Percentiles rank a stretch among this genome's conserved stretches.
These are phyloP conservation scores for Blastobotrys peoriensis DNA, from an alignment of 805 yeast genomes.

Conservation along the genomic window DNA sequence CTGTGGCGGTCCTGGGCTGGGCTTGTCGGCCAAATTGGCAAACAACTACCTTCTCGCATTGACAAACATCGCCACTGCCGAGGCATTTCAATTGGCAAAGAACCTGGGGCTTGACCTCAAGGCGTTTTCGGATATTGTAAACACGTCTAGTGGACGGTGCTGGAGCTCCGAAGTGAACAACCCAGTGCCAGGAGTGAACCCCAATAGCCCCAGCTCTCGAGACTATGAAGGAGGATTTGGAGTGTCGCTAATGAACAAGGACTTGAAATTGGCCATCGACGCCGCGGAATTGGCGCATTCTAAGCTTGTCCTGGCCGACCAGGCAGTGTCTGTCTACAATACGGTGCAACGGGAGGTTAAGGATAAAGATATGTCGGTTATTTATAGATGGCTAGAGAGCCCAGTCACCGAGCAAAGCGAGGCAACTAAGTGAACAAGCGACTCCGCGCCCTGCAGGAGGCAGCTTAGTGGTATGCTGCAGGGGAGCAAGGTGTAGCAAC, in stretches of 20 bases:
- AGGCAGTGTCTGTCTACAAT: constrained; percentile 23
- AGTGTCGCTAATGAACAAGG: constrained; percentile 32
- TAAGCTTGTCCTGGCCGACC: constrained; percentile 21
- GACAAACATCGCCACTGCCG: constrained; percentile 49
- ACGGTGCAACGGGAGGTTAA: constrained; percentile 14
- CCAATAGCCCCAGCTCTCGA: constrained; percentile 42
- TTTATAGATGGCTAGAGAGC: constrained; percentile 23
- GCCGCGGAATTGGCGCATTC: constrained; percentile 23
- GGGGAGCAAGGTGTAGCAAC: no score
- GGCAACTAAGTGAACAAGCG: no score
- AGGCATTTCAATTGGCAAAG: constrained; percentile 48
- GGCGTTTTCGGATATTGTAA: constrained; percentile 42
- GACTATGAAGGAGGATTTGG: constrained; percentile 45
- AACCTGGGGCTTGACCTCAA: constrained; percentile 43
- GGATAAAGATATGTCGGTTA: constrained; percentile 25
- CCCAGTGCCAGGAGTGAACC: constrained; percentile 45
- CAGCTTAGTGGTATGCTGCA: no score
- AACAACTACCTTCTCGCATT: constrained; percentile 50
- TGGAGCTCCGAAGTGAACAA: constrained; percentile 53
- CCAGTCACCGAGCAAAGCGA: neutral
- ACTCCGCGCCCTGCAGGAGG: no score
- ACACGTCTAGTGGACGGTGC: constrained; percentile 47
- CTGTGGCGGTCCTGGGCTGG: constrained; percentile 48
- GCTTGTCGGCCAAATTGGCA: constrained; percentile 49
- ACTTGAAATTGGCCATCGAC: constrained; percentile 33